phyloP scores from a whole-genome alignment of 169 alveolate genomes.

The Eimeria sp. region DNA sequence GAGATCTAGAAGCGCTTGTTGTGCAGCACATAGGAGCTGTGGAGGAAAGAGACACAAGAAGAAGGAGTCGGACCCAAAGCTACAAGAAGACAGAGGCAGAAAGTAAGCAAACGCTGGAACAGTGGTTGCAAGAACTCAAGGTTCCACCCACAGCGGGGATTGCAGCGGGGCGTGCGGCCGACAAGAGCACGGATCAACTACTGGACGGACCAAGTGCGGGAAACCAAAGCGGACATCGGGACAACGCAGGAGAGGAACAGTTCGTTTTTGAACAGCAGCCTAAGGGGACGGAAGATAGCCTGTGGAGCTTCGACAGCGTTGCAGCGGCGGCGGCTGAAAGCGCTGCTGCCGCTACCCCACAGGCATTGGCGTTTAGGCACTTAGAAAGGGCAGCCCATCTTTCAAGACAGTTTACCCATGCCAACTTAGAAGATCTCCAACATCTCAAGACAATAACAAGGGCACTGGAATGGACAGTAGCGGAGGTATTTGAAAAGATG shows the following conservation, averaged over 20 bases:
- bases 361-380: conserved; percentile 33
- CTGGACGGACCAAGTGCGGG: not conserved
- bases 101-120: not conserved
- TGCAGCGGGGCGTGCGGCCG: not conserved
- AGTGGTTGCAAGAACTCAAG: not conserved
- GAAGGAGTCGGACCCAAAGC: not conserved
- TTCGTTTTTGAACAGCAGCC: conserved; percentile 35
- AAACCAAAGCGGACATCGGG: not conserved
- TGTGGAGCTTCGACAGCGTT: conserved; percentile 30
- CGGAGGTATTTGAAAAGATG: conserved; percentile 56
- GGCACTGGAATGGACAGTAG: conserved; percentile 59
- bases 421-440: conserved; percentile 25
- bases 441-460: conserved; percentile 18
- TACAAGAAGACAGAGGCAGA: not conserved
- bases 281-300: not conserved
- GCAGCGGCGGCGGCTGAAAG: conserved; percentile 40
- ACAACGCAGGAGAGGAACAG: not conserved
- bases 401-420: not conserved
- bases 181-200: not conserved
- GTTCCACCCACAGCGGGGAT: not conserved
- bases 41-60: conserved; percentile 20
- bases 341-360: conserved; percentile 42
- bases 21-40: conserved; percentile 59
- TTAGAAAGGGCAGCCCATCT: conserved; percentile 63
- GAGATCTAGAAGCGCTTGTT: conserved; percentile 39